Base-by-base conservation (phyloP, 345 rosid genomes). In the Rubroshorea leprosula region DNA sequence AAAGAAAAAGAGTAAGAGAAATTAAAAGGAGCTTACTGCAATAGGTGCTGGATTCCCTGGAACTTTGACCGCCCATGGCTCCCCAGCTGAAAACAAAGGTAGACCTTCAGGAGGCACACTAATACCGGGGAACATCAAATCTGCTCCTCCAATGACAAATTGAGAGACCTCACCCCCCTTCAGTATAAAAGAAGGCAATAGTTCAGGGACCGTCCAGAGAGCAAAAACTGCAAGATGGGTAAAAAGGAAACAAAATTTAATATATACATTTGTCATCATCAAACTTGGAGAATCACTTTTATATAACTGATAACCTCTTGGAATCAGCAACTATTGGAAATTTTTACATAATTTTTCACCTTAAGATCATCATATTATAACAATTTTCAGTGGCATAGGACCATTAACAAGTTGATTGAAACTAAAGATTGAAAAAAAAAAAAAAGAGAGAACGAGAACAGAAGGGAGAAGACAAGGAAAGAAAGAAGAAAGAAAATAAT, bases 81-180 rank as follows among this genome's bases (percentile, higher is more conserved):
- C 99, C 31, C 99, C 96, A 2, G 86, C 80, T 24, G 48, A 63
- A 74, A 93, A 93, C 19, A 83, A 70, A 21, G 85, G 83, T 35
- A 85, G 69, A 52, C 96, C 99, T 71, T 86, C 79, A 12, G 80
- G 62, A 53, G 83, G 81, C 44, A 93, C 62, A 65, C 55, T 76
- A 58, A 89, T 86, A 46, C 99, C 99, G 26, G 99, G 99, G 67
- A 84, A 89, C 97, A 93, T 89, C 82, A 93, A 79, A 76, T 93
- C 99, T 23, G 99, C 99, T 60, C 99, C 99, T 54, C 99, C 97
- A 43, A 93, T 71, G 47, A 93, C 68, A 75, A 64, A 93, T 43
- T 83, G 79, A 8, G 99, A 93, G 62, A 93, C 99, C 76, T 89
- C 97, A 35, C 91, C 89, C 50, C 91, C 97, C 74, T 93, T 89